Evolutionary conservation across 176 grass and related monocot species (phyloP), one percentile per base, ranked within the genome.

Genomic region (Metroxylon sagu): DNA sequence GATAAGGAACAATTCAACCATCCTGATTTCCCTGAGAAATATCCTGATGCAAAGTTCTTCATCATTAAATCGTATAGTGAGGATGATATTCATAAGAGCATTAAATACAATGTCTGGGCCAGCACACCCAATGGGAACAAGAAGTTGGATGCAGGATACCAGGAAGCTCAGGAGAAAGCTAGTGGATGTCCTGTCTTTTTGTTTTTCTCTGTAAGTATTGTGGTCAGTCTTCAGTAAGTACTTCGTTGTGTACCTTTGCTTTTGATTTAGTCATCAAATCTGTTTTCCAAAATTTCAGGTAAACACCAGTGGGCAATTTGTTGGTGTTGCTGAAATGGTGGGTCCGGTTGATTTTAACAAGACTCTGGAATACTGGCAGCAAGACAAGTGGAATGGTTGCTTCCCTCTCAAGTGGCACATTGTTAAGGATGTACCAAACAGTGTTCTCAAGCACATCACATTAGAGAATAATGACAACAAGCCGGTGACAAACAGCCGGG

Each of bases 61-160:
- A 56, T 96, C 54, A 96, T 96, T 48, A 90, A 96, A 79, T 90
- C 86, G 19, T 96, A 96, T 59, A 90, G 86, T 2, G 86, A 96
- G 87, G 91, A 90, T 82, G 91, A 96, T 82, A 80, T 96, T 54
- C 91, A 96, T 71, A 96, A 90, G 72, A 96, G 91, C 70, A 86
- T 96, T 56, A 90, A 96, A 76, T 90, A 96, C 52, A 82, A 87
- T 68, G 86, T 87, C 4, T 90, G 91, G 91, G 77, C 91, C 49
- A 96, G 91, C 73, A 96, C 91, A 29, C 91, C 86, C 57, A 96
- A 96, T 69, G 91, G 91, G 65, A 96, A 90, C 79, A 96, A 90
- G 91, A 96, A 96, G 61, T 61, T 96, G 55, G 85, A 96, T 90
- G 78, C 77, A 74, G 91, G 77, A 53, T 90, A 82, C 53, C 78